Conservation (phyloP, 331 rosid species). For the Prunus yedoensis region DNA sequence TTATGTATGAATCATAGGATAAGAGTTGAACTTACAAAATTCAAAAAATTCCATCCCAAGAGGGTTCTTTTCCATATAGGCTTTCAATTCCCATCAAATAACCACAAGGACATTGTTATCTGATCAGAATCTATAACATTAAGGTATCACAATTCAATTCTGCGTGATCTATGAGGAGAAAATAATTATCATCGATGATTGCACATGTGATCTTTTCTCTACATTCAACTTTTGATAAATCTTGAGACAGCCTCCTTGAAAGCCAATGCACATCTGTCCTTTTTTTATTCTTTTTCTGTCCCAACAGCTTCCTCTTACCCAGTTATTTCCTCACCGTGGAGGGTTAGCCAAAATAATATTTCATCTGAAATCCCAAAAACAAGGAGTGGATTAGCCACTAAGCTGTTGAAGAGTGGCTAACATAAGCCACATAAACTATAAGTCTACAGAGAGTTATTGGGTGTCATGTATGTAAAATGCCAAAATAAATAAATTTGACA, state of each 20-base stretch:
- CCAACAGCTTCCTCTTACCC: background rate
- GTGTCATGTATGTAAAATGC: background rate
- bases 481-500: background rate
- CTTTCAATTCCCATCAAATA: background rate
- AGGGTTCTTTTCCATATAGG: background rate
- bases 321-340: background rate
- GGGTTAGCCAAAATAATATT: background rate
- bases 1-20: background rate
- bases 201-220: background rate
- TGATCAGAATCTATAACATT: background rate
- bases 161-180: background rate
- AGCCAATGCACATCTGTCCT: background rate
- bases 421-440: background rate
- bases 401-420: background rate
- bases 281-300: too few relatives aligned
- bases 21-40: too few relatives aligned
- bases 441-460: background rate
- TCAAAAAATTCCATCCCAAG: background rate
- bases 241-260: background rate
- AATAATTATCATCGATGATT: background rate
- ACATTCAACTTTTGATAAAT: background rate
- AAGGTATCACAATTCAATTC: constrained; percentile 1
- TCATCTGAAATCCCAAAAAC: background rate
- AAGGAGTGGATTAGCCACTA: background rate
- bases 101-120: constrained; percentile 4